A percentile compares a stretch with the other conserved stretches of the same genome.
phyloP scores from a whole-genome alignment of 2,329 filamentous ascomycete genomes.

The Ceratocystis papillata region DNA sequence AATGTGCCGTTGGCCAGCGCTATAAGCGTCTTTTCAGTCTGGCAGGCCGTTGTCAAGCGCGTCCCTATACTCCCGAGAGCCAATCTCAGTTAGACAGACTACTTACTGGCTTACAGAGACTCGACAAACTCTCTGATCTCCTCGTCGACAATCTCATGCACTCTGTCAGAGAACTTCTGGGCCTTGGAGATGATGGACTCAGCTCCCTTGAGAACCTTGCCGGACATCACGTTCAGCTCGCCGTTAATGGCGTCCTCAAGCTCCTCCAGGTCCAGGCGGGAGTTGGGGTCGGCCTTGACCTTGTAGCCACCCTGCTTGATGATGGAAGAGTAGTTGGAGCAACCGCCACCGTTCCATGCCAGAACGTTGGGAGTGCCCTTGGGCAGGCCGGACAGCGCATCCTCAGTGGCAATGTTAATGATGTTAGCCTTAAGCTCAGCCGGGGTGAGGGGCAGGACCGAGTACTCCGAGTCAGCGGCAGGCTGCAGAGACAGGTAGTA shows the following conservation, averaged over 20 bases:
- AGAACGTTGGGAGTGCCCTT: conserved; percentile 84
- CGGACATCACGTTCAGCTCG: conserved; percentile 50
- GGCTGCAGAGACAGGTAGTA: conserved; percentile 98
- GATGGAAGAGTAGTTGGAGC: conserved; percentile 80
- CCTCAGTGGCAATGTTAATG: conserved; percentile 70
- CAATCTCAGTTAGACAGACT: not conserved
- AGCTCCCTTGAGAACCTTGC: conserved; percentile 45
- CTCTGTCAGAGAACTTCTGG: conserved; percentile 52
- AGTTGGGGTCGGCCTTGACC: conserved; percentile 39
- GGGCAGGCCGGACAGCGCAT: conserved; percentile 70
- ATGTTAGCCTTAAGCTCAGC: conserved; percentile 87
- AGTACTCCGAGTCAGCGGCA: conserved; percentile 76
- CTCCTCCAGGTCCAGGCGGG: conserved; percentile 42
- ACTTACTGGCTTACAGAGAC: conserved; percentile 18
- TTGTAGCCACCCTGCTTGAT: conserved; percentile 62
- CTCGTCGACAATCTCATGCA: conserved; percentile 50
- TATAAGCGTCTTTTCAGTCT: not conserved
- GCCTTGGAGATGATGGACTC: conserved; percentile 46
- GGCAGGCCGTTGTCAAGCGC: too few relatives aligned
- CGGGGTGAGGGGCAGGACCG: conserved; percentile 78
- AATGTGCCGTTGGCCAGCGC: not conserved
- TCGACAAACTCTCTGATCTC: conserved; percentile 46
- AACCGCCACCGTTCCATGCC: conserved; percentile 97
- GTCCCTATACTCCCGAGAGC: too few relatives aligned
- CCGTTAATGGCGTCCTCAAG: conserved; percentile 50